Base-by-base conservation (phyloP, 306 rosid genomes). In the Alnus rubra region DNA sequence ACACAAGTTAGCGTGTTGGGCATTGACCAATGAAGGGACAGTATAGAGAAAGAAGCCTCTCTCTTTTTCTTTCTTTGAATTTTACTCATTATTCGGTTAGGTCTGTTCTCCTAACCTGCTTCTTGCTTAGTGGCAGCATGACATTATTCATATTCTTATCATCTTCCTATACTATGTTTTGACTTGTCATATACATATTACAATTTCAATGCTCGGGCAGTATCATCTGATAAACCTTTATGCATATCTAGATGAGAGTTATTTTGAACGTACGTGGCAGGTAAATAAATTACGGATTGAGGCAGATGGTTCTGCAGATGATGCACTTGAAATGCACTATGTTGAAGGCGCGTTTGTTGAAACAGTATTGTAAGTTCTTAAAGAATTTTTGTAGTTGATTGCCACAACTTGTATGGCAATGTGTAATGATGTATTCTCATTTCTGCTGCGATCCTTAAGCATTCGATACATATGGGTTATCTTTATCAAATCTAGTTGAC, bases 281-380 rank as follows among this genome's bases (percentile, higher is more conserved):
- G 88, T 95, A 76, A 91, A 95, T 86, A 95, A 83, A 76, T 75
- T 93, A 86, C 87, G 86, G 82, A 59, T 73, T 45, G 98, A 94
- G 75, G 86, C 97, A 59, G 96, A 88, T 81, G 89, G 82, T 80
- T 59, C 74, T 39, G 83, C 51, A 16, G 92, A 90, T 23, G 98
- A 89, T 77, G 85, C 88, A 74, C 89, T 88, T 69, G 99, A 95
- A 74, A 81, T 62, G 83, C 89, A 90, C 85, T 90, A 91, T 74
- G 94, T 93, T 76, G 99, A 95, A 86, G 91, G 92, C 81, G 99
- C 98, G 75, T 95, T 93, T 87, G 96, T 93, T 23, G 99, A 95
- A 84, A 88, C 94, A 62, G 85, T 93, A 80, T 83, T 95, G 99
- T 95, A 88, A 82, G 99, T 87, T 82, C 50, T 18, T 71, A 70